Evolutionary conservation across 345 rosid species (phyloP).

Genomic region (Murraya koenigii): DNA sequence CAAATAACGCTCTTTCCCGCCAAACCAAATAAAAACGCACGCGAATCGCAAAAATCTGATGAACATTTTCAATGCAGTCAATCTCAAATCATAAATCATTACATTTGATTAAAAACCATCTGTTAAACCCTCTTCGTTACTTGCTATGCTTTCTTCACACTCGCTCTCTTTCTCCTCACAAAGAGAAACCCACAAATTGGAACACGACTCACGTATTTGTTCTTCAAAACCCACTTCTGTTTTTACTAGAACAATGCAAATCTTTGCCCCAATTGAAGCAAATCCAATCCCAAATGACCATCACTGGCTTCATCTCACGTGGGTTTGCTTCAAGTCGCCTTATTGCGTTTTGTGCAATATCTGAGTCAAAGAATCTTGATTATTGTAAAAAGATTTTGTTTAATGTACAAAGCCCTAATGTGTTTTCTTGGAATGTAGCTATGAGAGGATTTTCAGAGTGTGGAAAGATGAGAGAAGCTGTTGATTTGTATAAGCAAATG

Average conservation of each 20-base stretch:
- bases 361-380: slow-evolving; percentile 54
- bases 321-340: slow-evolving; percentile 63
- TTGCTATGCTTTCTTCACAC: slow-evolving; percentile 19
- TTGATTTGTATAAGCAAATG: slow-evolving; percentile 60
- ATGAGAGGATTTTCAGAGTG: slow-evolving; percentile 59
- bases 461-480: slow-evolving; percentile 36
- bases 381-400: slow-evolving; percentile 55
- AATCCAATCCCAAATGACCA: slow-evolving; percentile 64
- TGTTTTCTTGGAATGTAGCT: slow-evolving; percentile 74
- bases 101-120: slow-evolving; percentile 21
- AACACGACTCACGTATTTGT: slow-evolving; percentile 44
- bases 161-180: slow-evolving; percentile 45
- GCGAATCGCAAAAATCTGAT: slow-evolving; percentile 17
- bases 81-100: slow-evolving; percentile 28
- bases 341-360: slow-evolving; percentile 57
- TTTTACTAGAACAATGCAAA: slow-evolving; percentile 52
- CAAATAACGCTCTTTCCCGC: slow-evolving; percentile 9
- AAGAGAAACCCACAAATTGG: slow-evolving; percentile 35
- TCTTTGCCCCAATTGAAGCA: slow-evolving; percentile 60
- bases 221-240: slow-evolving; percentile 57
- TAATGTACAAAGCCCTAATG: slow-evolving; percentile 35
- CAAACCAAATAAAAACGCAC: background rate
- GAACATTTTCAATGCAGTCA: slow-evolving; percentile 32
- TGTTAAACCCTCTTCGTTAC: slow-evolving; percentile 13
- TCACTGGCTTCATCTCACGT: slow-evolving; percentile 50